A percentile compares a stretch with the other conserved stretches of the same genome.
phyloP scores from a whole-genome alignment of 441 rosid genomes.

The Syzygium syzygioides region DNA sequence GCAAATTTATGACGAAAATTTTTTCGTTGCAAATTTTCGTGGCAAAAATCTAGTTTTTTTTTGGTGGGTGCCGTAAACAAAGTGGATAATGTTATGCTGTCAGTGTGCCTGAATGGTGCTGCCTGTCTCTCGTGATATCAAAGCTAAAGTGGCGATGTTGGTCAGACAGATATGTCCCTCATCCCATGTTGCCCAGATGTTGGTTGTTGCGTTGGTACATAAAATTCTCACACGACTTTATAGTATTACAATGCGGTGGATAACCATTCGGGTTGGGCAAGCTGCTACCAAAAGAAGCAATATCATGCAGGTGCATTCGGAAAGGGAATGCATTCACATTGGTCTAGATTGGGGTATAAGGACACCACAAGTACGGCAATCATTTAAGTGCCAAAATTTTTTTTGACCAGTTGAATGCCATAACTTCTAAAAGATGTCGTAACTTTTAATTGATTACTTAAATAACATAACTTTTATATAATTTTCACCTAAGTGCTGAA shows the following conservation, averaged over 20 bases:
- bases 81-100: background rate
- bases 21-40: too few relatives aligned
- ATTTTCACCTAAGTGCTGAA: background rate
- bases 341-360: background rate
- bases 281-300: background rate
- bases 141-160: background rate
- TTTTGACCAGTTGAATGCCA: background rate
- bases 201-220: background rate
- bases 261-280: background rate
- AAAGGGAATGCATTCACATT: background rate
- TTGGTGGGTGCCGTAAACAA: background rate
- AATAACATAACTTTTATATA: too few relatives aligned
- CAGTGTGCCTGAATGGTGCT: background rate
- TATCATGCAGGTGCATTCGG: background rate
- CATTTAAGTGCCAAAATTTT: too few relatives aligned
- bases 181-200: background rate
- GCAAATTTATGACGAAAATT: too few relatives aligned
- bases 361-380: background rate
- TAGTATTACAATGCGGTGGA: background rate
- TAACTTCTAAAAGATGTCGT: background rate
- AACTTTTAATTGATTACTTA: background rate
- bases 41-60: too few relatives aligned
- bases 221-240: background rate
- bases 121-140: background rate
- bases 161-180: background rate